Evolutionary conservation across 257 asterid species (phyloP), one percentile per base, ranked within the genome.

Genomic region (Solanum appendiculatum): DNA sequence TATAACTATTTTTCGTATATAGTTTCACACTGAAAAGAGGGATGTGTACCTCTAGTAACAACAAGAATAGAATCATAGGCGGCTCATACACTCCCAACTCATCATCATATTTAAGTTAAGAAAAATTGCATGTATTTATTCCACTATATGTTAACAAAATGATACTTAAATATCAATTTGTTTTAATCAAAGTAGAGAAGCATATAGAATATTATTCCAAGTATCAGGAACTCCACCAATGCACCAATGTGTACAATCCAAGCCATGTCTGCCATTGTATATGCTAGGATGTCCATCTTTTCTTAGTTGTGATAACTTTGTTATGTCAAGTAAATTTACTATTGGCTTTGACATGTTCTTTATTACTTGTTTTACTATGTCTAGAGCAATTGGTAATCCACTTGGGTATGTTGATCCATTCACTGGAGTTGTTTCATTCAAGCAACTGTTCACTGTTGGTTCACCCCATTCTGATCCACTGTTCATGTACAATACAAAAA

Each of bases 211-310:
- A 2, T 83, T 92, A 88, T 93, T 94, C 98, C 98, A 94, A 0
- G 98, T 91, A 68, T 93, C 96, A n/a, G 90, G 93, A 9, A 93
- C 92, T 1, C 98, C 96, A 29, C 93, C 93, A 23, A 94, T 34
- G 86, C 96, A 94, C 98, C 98, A 94, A 85, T 94, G 98, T 4
- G 92, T 91, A 86, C 95, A 94, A 40, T 94, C 96, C 92, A 93
- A 91, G 54, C 92, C 93, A 11, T 69, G 40, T 5, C 89, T 84
- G 3, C 23, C 87, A 81, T 91, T 94, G 74, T 89, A 88, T 75
- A 31, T 86, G 82, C 92, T 87, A 1, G 94, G 94, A 81, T 93
- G 96, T 13, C 92, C 97, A 58, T 95, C 95, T 87, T 93, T 93
- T 75, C 97, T 91, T 9, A 95, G 46, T 9, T 93, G 95, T 7